Conservation (phyloP, 805 yeast genomes). For the Phaffomyces opuntiae region DNA sequence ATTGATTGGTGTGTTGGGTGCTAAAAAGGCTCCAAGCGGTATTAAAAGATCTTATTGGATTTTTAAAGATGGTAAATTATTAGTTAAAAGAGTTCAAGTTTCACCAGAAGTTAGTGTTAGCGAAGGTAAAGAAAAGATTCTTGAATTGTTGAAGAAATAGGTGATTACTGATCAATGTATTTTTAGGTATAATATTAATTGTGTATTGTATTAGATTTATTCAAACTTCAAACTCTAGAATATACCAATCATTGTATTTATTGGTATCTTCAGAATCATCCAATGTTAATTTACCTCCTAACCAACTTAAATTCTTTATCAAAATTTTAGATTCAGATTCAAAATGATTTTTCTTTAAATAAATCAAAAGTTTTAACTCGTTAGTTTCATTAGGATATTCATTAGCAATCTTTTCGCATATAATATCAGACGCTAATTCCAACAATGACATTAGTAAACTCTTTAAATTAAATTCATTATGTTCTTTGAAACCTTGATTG, state of each 20-base stretch:
- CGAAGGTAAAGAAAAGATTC: slow-evolving; percentile 52
- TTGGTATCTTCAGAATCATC: slow-evolving; percentile 17
- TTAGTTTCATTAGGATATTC: slow-evolving; percentile 6
- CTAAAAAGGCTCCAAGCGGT: slow-evolving; percentile 72
- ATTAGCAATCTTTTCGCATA: slow-evolving; percentile 6
- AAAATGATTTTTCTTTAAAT: slow-evolving; percentile 16
- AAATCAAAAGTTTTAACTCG: slow-evolving; percentile 16
- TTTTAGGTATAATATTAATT: too few relatives aligned
- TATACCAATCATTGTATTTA: slow-evolving; percentile 22
- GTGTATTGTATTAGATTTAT: neutral
- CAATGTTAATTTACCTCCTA: slow-evolving; percentile 19
- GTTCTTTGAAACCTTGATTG: slow-evolving; percentile 17
- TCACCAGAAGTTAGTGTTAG: slow-evolving; percentile 51
- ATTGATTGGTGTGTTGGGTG: slow-evolving; percentile 71
- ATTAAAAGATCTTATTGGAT: slow-evolving; percentile 90
- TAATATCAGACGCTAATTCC: slow-evolving; percentile 19
- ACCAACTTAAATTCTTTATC: slow-evolving; percentile 22
- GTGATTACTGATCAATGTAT: neutral
- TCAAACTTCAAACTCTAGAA: slow-evolving; percentile 23
- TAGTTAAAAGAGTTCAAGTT: slow-evolving; percentile 30
- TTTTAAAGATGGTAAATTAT: slow-evolving; percentile 68
- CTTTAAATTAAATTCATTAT: slow-evolving; percentile 18
- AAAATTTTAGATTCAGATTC: slow-evolving; percentile 20
- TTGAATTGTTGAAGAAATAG: slow-evolving; percentile 26
- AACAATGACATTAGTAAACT: slow-evolving; percentile 18